These are phyloP conservation scores for Lepraria neglecta DNA, from an alignment of 495 filamentous ascomycete genomes.

Conservation along the genomic window DNA sequence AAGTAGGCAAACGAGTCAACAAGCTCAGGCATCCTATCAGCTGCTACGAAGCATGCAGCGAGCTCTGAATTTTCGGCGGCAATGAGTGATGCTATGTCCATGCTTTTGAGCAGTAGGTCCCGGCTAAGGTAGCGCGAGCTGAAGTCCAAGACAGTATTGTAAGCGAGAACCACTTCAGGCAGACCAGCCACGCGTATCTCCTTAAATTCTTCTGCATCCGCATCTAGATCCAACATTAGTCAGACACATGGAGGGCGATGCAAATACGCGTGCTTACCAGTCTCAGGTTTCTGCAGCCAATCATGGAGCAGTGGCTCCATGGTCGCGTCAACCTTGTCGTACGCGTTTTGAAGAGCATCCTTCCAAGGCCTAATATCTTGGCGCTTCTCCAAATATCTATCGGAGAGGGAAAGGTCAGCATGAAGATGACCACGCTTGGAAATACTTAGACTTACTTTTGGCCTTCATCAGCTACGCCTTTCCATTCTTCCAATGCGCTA, in stretches of 20 bases:
- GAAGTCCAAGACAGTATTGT: conserved; percentile 65
- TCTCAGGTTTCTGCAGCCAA: conserved; percentile 34
- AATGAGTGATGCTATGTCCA: conserved; percentile 67
- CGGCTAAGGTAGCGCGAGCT: conserved; percentile 57
- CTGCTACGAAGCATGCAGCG: conserved; percentile 55
- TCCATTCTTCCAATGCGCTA: conserved; percentile 58
- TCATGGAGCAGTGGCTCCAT: conserved; percentile 38
- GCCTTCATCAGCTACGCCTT: conserved; percentile 40
- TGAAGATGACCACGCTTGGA: conserved; percentile 31
- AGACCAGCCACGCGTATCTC: conserved; percentile 67
- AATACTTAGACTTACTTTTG: conserved; percentile 34
- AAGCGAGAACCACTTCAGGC: conserved; percentile 76
- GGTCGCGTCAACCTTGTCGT: conserved; percentile 33
- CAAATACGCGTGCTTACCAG: conserved; percentile 34
- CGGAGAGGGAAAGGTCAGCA: background rate
- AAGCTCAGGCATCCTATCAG: conserved; percentile 69
- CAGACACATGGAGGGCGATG: background rate
- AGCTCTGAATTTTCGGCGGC: conserved; percentile 59
- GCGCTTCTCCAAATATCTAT: conserved; percentile 26
- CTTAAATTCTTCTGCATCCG: conserved; percentile 40
- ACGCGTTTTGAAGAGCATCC: conserved; percentile 32
- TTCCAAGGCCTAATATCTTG: conserved; percentile 35
- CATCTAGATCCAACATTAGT: conserved; percentile 31
- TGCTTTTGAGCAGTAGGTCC: conserved; percentile 62
- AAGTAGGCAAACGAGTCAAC: conserved; percentile 65